Percentiles rank a stretch among this genome's conserved stretches.
Conservation (phyloP, 345 rosid genomes). For the Syzygium grande region DNA sequence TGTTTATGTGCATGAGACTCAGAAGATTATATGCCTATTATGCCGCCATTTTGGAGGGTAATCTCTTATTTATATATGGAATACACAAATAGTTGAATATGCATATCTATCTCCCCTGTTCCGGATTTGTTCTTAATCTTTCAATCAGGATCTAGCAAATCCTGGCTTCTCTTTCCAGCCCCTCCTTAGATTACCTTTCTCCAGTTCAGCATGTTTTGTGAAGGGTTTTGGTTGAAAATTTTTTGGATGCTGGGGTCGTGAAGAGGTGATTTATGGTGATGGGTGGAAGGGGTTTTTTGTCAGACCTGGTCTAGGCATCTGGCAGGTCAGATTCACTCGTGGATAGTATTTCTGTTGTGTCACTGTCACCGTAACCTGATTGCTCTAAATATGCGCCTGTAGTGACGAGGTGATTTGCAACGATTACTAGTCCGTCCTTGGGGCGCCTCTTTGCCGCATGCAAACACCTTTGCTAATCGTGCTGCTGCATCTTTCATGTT, state of each 20-base stretch:
- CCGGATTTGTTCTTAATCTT: not conserved
- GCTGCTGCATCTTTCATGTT: not conserved
- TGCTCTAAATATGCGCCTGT: not conserved
- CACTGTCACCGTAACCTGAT: not conserved
- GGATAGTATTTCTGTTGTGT: not conserved
- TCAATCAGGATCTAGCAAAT: not conserved
- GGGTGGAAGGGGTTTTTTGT: not conserved
- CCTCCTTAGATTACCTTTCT: not conserved
- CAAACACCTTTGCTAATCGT: not conserved
- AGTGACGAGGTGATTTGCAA: accelerated
- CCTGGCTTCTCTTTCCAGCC: not conserved
- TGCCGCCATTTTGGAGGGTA: not conserved
- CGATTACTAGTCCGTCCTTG: not conserved
- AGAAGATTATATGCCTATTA: not conserved
- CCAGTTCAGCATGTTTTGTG: not conserved
- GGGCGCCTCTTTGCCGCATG: not conserved
- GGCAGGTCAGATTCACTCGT: not conserved
- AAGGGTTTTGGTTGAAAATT: not conserved
- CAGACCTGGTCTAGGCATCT: not conserved
- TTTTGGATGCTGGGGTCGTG: not conserved
- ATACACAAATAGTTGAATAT: not conserved
- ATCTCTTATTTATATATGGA: not conserved
- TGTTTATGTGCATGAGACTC: not conserved
- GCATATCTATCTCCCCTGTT: not conserved
- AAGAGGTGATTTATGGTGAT: not conserved